Percentiles rank a stretch among this genome's conserved stretches.
Evolutionary conservation across 2,329 filamentous ascomycete species (phyloP).

Genomic region (Ophiosphaerella narmari): DNA sequence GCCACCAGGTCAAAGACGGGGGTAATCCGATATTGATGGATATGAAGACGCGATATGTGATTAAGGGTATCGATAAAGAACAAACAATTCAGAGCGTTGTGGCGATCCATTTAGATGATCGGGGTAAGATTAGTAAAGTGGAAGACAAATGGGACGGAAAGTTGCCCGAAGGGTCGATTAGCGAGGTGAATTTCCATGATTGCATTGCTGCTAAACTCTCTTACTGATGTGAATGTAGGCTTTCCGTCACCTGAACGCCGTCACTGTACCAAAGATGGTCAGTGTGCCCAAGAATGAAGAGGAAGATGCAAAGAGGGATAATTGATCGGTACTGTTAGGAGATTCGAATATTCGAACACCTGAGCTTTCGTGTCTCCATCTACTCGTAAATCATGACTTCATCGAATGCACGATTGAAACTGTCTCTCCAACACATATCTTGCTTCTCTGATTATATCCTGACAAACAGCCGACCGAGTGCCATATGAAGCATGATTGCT

Average conservation of each 20-base stretch:
- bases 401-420: slow-evolving; percentile 3
- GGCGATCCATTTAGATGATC: slow-evolving; percentile 51
- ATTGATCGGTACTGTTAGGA: slow-evolving; percentile 26
- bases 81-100: slow-evolving; percentile 56
- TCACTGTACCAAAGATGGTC: slow-evolving; percentile 57
- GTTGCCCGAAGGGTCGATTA: slow-evolving; percentile 55
- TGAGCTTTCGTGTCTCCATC: slow-evolving; percentile 14
- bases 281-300: slow-evolving; percentile 59
- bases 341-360: neutral
- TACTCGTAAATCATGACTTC: slow-evolving; percentile 27
- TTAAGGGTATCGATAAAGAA: slow-evolving; percentile 60
- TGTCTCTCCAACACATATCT: neutral
- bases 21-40: slow-evolving; percentile 66
- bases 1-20: slow-evolving; percentile 57
- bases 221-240: slow-evolving; percentile 49
- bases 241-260: slow-evolving; percentile 58
- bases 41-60: slow-evolving; percentile 57
- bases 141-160: slow-evolving; percentile 62
- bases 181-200: slow-evolving; percentile 53
- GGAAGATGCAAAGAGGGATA: slow-evolving; percentile 57
- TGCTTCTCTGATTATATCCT: slow-evolving; percentile 9
- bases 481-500: slow-evolving; percentile 28
- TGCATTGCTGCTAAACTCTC: slow-evolving; percentile 15
- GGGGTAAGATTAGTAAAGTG: slow-evolving; percentile 56
- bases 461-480: slow-evolving; percentile 34